Evolutionary conservation across 2,329 filamentous ascomycete species (phyloP).

Genomic region (Fusarium redolens): DNA sequence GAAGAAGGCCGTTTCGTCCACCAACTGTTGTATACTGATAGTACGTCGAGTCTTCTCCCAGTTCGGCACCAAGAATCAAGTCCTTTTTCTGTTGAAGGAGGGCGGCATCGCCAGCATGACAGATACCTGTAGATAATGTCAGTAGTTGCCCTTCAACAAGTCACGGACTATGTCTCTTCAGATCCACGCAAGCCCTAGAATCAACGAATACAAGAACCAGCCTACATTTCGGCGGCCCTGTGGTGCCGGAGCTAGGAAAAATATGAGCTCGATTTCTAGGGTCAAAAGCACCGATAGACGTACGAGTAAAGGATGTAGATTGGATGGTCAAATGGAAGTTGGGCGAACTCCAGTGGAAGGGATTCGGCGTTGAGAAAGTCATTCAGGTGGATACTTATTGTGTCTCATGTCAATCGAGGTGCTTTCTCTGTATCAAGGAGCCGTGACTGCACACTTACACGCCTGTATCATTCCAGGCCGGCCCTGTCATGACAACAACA

Average conservation of each 20-base stretch:
- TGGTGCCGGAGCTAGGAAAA: background rate
- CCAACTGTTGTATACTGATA: background rate
- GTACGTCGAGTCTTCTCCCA: background rate
- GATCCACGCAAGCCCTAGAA: too few species aligned
- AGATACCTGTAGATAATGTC: background rate
- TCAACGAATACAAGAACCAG: too few species aligned
- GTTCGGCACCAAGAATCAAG: background rate
- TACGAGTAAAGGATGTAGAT: too few species aligned
- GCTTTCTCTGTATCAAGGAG: too few species aligned
- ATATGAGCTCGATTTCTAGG: background rate
- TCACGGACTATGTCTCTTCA: too few species aligned
- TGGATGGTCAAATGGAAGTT: background rate
- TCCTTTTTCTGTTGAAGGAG: background rate
- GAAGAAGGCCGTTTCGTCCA: background rate
- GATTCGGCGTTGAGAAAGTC: background rate
- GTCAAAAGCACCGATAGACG: background rate
- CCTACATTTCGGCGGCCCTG: background rate
- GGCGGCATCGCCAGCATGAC: background rate
- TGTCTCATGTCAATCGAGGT: too few species aligned
- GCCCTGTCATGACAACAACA: background rate
- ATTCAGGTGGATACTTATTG: background rate
- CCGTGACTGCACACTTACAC: background rate
- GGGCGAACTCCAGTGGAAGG: background rate
- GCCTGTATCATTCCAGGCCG: background rate
- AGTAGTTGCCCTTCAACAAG: too few species aligned